A percentile compares a stretch with the other conserved stretches of the same genome.
Evolutionary conservation across 1,284 basidiomycete genomes (phyloP).

Genomic region (Pholiota adiposa): DNA sequence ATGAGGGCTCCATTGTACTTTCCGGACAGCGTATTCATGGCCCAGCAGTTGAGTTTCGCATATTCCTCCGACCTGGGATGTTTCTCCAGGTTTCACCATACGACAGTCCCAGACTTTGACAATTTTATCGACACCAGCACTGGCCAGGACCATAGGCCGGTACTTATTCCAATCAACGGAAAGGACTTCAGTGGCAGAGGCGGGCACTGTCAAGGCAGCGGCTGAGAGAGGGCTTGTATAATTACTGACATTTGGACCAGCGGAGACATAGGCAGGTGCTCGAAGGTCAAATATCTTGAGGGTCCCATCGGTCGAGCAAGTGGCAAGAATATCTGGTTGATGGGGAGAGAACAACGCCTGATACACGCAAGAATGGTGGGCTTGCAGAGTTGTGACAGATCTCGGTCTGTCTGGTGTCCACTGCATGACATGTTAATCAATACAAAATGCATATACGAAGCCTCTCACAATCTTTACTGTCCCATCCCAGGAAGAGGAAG

Average conservation of each 20-base stretch:
- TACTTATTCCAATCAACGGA: slow-evolving; percentile 95
- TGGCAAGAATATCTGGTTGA: slow-evolving; percentile 79
- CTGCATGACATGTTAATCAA: slow-evolving; percentile 43
- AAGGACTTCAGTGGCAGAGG: slow-evolving; percentile 73
- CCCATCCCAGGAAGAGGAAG: slow-evolving; percentile 93
- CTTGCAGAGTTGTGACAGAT: slow-evolving; percentile 81
- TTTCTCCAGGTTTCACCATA: slow-evolving; percentile 65
- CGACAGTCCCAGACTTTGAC: slow-evolving; percentile 88
- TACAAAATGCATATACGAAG: background rate
- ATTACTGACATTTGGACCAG: slow-evolving; percentile 47
- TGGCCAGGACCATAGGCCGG: slow-evolving; percentile 77
- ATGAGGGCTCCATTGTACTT: slow-evolving; percentile 78
- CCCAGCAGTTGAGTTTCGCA: slow-evolving; percentile 73
- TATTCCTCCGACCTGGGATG: slow-evolving; percentile 62
- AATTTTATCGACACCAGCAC: slow-evolving; percentile 80
- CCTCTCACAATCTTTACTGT: slow-evolving; percentile 81
- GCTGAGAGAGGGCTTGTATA: slow-evolving; percentile 69
- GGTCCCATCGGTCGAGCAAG: slow-evolving; percentile 31
- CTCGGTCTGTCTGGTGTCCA: slow-evolving; percentile 86
- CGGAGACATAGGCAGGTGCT: slow-evolving; percentile 41
- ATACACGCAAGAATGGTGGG: slow-evolving; percentile 87
- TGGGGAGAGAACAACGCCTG: slow-evolving; percentile 92
- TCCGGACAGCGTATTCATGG: slow-evolving; percentile 84
- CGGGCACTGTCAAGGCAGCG: slow-evolving; percentile 71
- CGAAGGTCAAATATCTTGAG: slow-evolving; percentile 74